These are phyloP conservation scores for Mycena pura DNA, from an alignment of 768 basidiomycete species.

Conservation along the genomic window DNA sequence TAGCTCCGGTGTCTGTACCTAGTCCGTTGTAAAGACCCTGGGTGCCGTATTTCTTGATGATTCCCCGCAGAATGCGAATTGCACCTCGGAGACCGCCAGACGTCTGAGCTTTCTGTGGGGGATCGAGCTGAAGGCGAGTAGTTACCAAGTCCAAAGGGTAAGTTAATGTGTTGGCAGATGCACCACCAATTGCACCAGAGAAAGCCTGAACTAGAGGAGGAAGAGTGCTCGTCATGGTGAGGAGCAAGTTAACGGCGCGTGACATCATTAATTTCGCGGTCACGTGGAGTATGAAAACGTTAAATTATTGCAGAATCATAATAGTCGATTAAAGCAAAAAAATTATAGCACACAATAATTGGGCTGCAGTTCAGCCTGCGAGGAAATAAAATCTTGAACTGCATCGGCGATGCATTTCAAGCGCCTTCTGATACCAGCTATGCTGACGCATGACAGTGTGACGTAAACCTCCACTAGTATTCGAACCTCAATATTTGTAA, in stretches of 20 bases:
- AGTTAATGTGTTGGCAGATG: slow-evolving; percentile 55
- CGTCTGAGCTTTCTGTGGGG: slow-evolving; percentile 31
- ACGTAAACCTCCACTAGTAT: too few species aligned
- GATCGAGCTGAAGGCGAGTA: slow-evolving; percentile 53
- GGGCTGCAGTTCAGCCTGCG: too few species aligned
- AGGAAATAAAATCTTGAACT: too few species aligned
- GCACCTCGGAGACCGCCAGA: slow-evolving; percentile 39
- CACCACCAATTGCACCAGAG: slow-evolving; percentile 63
- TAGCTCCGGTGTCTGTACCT: slow-evolving; percentile 58
- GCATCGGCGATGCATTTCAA: too few species aligned
- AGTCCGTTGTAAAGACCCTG: slow-evolving; percentile 59
- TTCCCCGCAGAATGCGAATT: slow-evolving; percentile 44
- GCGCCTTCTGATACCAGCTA: too few species aligned
- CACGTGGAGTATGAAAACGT: background rate
- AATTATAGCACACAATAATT: too few species aligned
- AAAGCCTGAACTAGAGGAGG: slow-evolving; percentile 66
- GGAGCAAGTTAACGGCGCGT: background rate
- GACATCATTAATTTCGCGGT: slow-evolving; percentile 12
- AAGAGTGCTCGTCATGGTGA: slow-evolving; percentile 60
- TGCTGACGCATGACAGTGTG: too few species aligned
- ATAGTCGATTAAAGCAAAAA: too few species aligned
- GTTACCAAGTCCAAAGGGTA: slow-evolving; percentile 69
- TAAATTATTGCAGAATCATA: too few species aligned
- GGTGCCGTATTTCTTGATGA: slow-evolving; percentile 48
- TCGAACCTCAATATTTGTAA: too few species aligned